Percentiles rank a stretch among this genome's conserved stretches.
These are phyloP conservation scores for Royoungia palumana DNA, from an alignment of 768 basidiomycete species.

Conservation along the genomic window DNA sequence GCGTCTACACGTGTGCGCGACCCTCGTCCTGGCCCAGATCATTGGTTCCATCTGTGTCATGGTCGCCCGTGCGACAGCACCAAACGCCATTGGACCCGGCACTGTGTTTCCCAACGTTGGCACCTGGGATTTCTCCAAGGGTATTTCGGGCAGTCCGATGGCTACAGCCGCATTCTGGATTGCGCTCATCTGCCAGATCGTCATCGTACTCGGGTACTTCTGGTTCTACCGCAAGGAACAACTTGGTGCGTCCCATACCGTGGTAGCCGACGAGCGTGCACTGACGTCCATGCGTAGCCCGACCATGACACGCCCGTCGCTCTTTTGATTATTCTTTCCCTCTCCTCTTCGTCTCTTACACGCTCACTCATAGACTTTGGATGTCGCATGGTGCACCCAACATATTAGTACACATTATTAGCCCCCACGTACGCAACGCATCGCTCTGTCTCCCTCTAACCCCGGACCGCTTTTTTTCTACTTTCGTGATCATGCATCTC, in stretches of 20 bases:
- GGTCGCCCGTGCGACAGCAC: slow-evolving; percentile 87
- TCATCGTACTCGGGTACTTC: slow-evolving; percentile 91
- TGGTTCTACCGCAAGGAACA: slow-evolving; percentile 98
- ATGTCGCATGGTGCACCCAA: too few relatives aligned
- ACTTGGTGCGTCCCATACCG: slow-evolving; percentile 50
- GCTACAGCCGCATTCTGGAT: slow-evolving; percentile 86
- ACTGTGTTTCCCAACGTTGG: slow-evolving; percentile 91
- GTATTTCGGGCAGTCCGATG: slow-evolving; percentile 74
- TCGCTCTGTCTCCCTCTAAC: too few relatives aligned
- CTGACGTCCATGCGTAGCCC: slow-evolving; percentile 12
- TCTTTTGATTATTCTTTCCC: neutral
- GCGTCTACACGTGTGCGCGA: slow-evolving; percentile 90
- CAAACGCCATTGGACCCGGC: slow-evolving; percentile 83
- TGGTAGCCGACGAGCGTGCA: neutral
- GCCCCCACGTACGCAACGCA: neutral
- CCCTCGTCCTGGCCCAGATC: slow-evolving; percentile 85
- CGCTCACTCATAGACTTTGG: neutral
- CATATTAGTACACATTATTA: neutral
- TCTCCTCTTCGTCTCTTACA: neutral
- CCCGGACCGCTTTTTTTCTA: too few relatives aligned
- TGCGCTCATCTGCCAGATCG: slow-evolving; percentile 70
- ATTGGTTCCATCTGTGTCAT: slow-evolving; percentile 90
- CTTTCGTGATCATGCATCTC: too few relatives aligned
- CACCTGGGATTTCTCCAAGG: slow-evolving; percentile 82
- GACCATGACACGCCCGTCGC: slow-evolving; percentile 16